phyloP scores from a whole-genome alignment of 2,329 filamentous ascomycete genomes.

The Fusarium acutatum region DNA sequence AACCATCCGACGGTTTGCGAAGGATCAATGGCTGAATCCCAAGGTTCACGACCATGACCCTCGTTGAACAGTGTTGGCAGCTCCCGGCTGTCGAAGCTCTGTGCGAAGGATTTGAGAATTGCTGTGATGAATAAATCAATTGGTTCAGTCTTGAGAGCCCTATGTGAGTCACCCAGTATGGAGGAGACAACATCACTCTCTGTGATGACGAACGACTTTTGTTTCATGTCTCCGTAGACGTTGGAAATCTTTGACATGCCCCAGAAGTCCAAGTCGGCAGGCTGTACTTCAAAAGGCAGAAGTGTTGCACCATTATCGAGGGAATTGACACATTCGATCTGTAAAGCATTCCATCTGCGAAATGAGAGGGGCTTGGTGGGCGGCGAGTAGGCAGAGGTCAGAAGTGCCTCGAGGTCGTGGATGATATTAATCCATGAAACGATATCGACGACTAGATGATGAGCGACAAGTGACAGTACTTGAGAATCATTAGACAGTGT shows the following conservation, averaged over 20 bases:
- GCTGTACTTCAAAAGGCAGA: slow-evolving; percentile 8
- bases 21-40: slow-evolving; percentile 45
- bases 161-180: slow-evolving; percentile 40
- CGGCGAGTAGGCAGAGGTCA: slow-evolving; percentile 36
- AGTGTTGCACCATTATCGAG: neutral
- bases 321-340: slow-evolving; percentile 43
- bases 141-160: slow-evolving; percentile 45
- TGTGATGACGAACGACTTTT: slow-evolving; percentile 6
- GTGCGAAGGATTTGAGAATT: slow-evolving; percentile 46
- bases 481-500: slow-evolving; percentile 16
- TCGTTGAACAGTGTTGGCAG: slow-evolving; percentile 51
- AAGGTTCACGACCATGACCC: slow-evolving; percentile 53
- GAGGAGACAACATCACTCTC: neutral
- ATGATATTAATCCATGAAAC: slow-evolving; percentile 57
- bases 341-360: slow-evolving; percentile 49
- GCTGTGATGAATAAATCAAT: slow-evolving; percentile 51
- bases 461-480: slow-evolving; percentile 44
- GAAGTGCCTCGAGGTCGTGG: slow-evolving; percentile 52
- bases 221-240: slow-evolving; percentile 8
- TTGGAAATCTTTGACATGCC: slow-evolving; percentile 17
- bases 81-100: slow-evolving; percentile 46
- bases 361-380: slow-evolving; percentile 45
- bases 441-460: slow-evolving; percentile 54
- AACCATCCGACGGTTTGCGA: slow-evolving; percentile 57
- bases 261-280: slow-evolving; percentile 29